These are phyloP conservation scores for Hypomyces rosellus DNA, from an alignment of 2,329 filamentous ascomycete genomes.

Conservation along the genomic window DNA sequence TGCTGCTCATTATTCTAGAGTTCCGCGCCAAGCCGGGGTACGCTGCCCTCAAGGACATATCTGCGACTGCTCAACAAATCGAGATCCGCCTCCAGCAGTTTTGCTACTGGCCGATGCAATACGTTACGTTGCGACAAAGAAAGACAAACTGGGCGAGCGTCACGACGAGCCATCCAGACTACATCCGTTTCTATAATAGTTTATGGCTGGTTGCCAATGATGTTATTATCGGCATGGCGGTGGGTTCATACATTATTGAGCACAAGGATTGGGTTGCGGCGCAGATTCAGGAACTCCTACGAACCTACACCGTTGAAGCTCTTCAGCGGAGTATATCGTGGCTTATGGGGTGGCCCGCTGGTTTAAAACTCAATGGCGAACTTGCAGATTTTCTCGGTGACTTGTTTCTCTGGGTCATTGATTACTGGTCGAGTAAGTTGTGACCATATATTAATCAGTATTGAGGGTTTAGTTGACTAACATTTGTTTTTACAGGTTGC, in stretches of 20 bases:
- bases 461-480: constrained; percentile 16
- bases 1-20: constrained; percentile 72
- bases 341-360: constrained; percentile 94
- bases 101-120: constrained; percentile 98
- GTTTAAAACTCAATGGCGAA: constrained; percentile 90
- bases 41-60: constrained; percentile 88
- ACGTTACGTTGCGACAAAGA: constrained; percentile 79
- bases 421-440: constrained; percentile 81
- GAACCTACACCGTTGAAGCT: constrained; percentile 79
- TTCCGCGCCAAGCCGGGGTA: constrained; percentile 74
- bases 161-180: constrained; percentile 91
- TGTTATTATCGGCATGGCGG: constrained; percentile 93
- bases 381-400: constrained; percentile 91
- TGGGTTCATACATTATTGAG: constrained; percentile 95
- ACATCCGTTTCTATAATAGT: constrained; percentile 98
- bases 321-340: constrained; percentile 84
- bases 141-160: constrained; percentile 94
- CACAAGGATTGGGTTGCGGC: constrained; percentile 80
- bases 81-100: constrained; percentile 97
- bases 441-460: background rate
- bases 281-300: constrained; percentile 69
- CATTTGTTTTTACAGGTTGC: constrained; percentile 46
- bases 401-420: constrained; percentile 95
- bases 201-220: constrained; percentile 98
- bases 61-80: constrained; percentile 92